Percentiles rank a stretch among this genome's conserved stretches.
These are phyloP conservation scores for Obelidium mucronatum DNA, from an alignment of 192 early-diverging fungal species.

Conservation along the genomic window DNA sequence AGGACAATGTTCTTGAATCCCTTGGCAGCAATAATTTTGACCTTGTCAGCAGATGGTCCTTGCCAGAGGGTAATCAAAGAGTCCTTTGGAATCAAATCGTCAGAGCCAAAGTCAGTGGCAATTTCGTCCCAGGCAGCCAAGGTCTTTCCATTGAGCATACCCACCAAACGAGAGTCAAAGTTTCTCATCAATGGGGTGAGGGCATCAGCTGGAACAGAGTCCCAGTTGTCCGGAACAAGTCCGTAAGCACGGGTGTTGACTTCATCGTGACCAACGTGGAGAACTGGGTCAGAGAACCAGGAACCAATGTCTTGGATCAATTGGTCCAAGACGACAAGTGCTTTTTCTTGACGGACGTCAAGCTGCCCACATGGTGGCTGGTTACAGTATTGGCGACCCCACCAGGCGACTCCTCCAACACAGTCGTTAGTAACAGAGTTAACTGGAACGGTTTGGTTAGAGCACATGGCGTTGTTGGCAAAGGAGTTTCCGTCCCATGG, in stretches of 20 bases:
- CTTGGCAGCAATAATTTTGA: neutral
- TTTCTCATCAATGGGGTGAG: neutral
- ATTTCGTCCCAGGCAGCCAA: conserved; percentile 28
- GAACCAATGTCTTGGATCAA: conserved; percentile 72
- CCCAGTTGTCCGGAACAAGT: conserved; percentile 6
- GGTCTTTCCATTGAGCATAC: conserved; percentile 3
- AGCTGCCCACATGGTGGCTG: conserved; percentile 78
- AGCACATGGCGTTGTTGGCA: neutral
- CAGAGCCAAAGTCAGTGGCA: neutral
- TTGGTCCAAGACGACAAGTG: conserved; percentile 64
- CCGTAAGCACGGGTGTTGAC: conserved; percentile 20
- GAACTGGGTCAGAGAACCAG: conserved; percentile 72
- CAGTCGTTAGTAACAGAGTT: neutral
- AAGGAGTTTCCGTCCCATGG: neutral
- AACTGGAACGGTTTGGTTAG: neutral
- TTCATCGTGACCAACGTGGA: conserved; percentile 72
- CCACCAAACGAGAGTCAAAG: neutral
- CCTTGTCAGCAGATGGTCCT: neutral
- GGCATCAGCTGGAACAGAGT: neutral
- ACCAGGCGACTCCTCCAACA: neutral
- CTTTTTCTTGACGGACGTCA: conserved; percentile 45
- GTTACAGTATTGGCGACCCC: conserved; percentile 2
- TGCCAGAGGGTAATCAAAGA: conserved; percentile 21
- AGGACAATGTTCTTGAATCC: conserved; percentile 30
- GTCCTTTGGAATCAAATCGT: conserved; percentile 12